Evolutionary conservation across 2,329 filamentous ascomycete genomes (phyloP).

Genomic region (Alternaria triticina): DNA sequence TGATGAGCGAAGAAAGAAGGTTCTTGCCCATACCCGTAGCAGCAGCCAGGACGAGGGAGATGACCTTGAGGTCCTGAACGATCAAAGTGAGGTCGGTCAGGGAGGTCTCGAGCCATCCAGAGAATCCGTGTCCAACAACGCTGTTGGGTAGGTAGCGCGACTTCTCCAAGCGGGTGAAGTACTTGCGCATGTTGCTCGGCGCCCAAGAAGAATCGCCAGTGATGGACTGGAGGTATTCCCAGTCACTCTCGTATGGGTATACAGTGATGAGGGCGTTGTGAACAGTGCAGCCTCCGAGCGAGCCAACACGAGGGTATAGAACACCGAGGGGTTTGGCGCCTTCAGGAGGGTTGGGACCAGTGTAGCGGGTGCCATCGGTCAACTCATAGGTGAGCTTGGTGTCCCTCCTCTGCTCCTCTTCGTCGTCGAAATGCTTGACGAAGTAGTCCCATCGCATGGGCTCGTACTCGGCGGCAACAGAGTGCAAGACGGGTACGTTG

Average conservation of each 20-base stretch:
- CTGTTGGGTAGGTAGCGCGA: conserved; percentile 57
- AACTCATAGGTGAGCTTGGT: conserved; percentile 59
- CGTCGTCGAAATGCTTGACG: conserved; percentile 63
- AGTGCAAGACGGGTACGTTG: conserved; percentile 60
- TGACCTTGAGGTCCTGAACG: conserved; percentile 59
- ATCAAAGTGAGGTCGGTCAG: conserved; percentile 59
- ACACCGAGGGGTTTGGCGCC: conserved; percentile 60
- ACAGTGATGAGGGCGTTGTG: conserved; percentile 67
- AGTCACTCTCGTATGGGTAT: conserved; percentile 65
- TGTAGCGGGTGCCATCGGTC: conserved; percentile 51
- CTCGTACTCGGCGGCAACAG: conserved; percentile 61
- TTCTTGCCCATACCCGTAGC: conserved; percentile 57
- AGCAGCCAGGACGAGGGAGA: conserved; percentile 59
- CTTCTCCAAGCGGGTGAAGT: conserved; percentile 61
- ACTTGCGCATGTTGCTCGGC: conserved; percentile 64
- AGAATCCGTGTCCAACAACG: conserved; percentile 60
- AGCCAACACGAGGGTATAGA: conserved; percentile 63
- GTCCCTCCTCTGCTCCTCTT: conserved; percentile 58
- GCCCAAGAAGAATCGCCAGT: conserved; percentile 67
- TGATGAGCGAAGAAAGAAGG: conserved; percentile 42
- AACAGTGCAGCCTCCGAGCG: conserved; percentile 62
- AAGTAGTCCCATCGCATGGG: conserved; percentile 67
- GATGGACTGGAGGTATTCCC: conserved; percentile 60
- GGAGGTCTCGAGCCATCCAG: conserved; percentile 62
- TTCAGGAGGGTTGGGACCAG: conserved; percentile 59